Evolutionary conservation across 2,329 filamentous ascomycete species (phyloP).

Genomic region (Fusarium sp.): DNA sequence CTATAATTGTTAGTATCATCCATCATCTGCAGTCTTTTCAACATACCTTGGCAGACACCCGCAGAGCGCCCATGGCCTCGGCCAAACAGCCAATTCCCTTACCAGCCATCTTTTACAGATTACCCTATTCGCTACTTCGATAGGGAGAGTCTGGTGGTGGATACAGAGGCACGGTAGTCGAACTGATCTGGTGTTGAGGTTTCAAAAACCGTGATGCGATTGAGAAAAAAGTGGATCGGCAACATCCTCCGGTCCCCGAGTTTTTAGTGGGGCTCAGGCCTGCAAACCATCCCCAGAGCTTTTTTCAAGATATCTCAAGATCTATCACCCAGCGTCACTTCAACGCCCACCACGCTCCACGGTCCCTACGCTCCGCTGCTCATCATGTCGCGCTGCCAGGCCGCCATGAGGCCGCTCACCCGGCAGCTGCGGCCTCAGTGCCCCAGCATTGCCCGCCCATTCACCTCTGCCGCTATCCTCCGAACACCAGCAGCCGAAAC

Average conservation of each 20-base stretch:
- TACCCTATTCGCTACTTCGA: not conserved
- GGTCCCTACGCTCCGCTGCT: conserved; percentile 22
- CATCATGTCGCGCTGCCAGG: conserved; percentile 69
- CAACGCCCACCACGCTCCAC: conserved; percentile 13
- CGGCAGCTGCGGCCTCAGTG: conserved; percentile 61
- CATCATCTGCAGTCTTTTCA: conserved; percentile 28
- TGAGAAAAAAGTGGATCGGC: conserved; percentile 43
- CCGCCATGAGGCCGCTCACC: conserved; percentile 66
- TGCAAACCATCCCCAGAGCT: conserved; percentile 42
- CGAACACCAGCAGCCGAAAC: conserved; percentile 44
- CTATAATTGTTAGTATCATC: conserved; percentile 42
- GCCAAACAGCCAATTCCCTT: conserved; percentile 62
- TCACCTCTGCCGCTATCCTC: conserved; percentile 50
- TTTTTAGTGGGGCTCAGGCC: conserved; percentile 45
- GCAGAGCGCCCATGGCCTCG: conserved; percentile 64
- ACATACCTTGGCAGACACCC: conserved; percentile 56
- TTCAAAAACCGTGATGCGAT: conserved; percentile 45
- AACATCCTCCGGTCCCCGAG: conserved; percentile 43
- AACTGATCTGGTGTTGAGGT: conserved; percentile 21
- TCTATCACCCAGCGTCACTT: conserved; percentile 24
- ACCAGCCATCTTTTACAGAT: conserved; percentile 53
- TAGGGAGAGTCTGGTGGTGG: conserved; percentile 19
- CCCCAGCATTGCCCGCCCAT: conserved; percentile 48
- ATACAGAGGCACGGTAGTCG: not conserved
- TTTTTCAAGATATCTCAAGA: conserved; percentile 42